Evolutionary conservation across 352 stramenopile species (phyloP).

Genomic region (Albugo candida): DNA sequence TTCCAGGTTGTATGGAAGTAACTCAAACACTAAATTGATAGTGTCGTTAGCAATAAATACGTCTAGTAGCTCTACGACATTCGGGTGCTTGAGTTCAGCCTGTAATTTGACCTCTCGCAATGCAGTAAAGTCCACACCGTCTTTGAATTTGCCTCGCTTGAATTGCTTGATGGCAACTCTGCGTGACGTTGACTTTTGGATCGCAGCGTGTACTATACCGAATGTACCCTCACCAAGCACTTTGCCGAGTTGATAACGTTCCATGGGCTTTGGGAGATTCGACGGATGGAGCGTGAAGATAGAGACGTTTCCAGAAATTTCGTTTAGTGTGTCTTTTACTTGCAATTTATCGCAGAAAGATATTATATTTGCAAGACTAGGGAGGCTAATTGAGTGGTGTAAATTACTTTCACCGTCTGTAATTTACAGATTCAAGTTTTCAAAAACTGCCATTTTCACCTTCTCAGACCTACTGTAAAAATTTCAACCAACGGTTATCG

Average conservation of each 20-base stretch:
- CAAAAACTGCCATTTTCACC: no score
- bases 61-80: conserved; percentile 72
- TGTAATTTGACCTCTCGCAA: conserved; percentile 80
- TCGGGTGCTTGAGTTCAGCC: conserved; percentile 68
- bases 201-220: conserved; percentile 66
- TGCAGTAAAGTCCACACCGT: conserved; percentile 76
- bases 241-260: conserved; percentile 54
- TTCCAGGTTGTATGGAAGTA: conserved; percentile 72
- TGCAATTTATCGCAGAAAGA: no score
- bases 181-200: conserved; percentile 50
- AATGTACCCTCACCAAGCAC: conserved; percentile 77
- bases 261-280: conserved; percentile 17
- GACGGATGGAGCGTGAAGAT: background rate
- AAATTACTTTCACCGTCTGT: no score
- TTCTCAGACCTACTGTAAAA: no score
- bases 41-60: conserved; percentile 78
- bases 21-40: conserved; percentile 81
- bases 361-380: no score
- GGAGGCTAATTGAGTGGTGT: no score
- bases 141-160: conserved; percentile 78
- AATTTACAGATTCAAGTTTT: no score
- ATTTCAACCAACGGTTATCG: no score
- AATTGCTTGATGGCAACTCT: conserved; percentile 77
- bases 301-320: no score
- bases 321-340: no score